A percentile compares a stretch with the other conserved stretches of the same genome.
Evolutionary conservation across 331 rosid genomes (phyloP).

Genomic region (Cydonia oblonga): DNA sequence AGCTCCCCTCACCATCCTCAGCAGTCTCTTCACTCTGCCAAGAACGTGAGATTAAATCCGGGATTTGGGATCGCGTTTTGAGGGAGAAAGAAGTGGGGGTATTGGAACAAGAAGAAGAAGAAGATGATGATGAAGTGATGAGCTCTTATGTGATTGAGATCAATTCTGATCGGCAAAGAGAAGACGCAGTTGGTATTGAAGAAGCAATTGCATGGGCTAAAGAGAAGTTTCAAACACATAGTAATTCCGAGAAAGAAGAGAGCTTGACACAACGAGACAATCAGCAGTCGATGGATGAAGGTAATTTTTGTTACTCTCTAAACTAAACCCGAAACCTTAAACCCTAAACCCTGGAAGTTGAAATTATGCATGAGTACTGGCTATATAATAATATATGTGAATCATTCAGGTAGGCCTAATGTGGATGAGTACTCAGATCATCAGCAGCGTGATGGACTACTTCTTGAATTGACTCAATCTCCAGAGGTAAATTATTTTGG

Average conservation of each 20-base stretch:
- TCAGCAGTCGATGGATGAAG: constrained; percentile 34
- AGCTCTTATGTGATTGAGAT: constrained; percentile 42
- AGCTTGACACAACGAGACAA: constrained; percentile 19
- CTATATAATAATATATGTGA: not conserved
- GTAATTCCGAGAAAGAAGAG: constrained; percentile 42
- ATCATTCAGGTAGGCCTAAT: constrained; percentile 45
- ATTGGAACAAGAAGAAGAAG: constrained; percentile 19
- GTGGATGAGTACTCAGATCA: constrained; percentile 22
- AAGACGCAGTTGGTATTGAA: constrained; percentile 28
- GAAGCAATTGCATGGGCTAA: constrained; percentile 50
- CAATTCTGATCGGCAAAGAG: constrained; percentile 25
- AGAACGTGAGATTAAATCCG: constrained; percentile 40
- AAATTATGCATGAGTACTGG: not conserved
- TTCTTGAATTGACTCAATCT: constrained; percentile 21
- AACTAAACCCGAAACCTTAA: not conserved
- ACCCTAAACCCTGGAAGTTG: no score
- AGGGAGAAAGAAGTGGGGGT: constrained; percentile 22
- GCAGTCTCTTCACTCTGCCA: constrained; percentile 61
- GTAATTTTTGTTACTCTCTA: constrained; percentile 13
- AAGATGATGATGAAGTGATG: constrained; percentile 27
- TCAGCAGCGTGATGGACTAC: constrained; percentile 18
- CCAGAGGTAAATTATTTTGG: constrained; percentile 40
- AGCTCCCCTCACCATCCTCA: constrained; percentile 55
- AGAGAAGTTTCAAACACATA: constrained; percentile 20
- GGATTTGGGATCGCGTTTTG: constrained; percentile 20